Evolutionary conservation across 2,329 filamentous ascomycete species (phyloP), one percentile per base, ranked within the genome.

Genomic region (Diaporthe sp.): DNA sequence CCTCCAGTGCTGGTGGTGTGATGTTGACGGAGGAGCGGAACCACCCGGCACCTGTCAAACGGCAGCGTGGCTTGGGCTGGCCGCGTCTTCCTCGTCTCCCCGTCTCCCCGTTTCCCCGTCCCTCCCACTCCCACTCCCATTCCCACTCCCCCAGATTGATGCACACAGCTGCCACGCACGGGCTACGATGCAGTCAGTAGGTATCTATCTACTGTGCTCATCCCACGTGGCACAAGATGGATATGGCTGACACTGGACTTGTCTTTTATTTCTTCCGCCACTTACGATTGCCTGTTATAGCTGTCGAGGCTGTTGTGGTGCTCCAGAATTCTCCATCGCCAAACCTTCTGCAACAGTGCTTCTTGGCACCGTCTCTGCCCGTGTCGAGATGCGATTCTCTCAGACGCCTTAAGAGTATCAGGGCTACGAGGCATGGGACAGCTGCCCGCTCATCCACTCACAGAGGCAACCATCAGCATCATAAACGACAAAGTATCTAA

Each of bases 21-120:
- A 51, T 59, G 12, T 15, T 42, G n/a, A 63, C 39, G 32, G 56
- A 53, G 56, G 70, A 53, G 70, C 70, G 70, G 70, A 63, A 55
- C 10, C 35, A 37, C 35, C 44, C 56, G 70, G 70, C 56, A 71
- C 32, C 59, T 63, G 56, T 71, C 70, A 71, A 35, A 42, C 44
- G 42, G 47, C 32, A 37, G 5, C 37, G 53, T 63, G 56, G 70
- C 70, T 63, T 63, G 56, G 19, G 47, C 44, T 53, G 56, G 30
- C 56, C 56, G 44, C 56, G 63, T 44, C 69, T 71, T 50, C 22
- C 53, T 53, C 51, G n/a, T 8, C 27, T 27, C 58, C 35, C 58
- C 56, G n/a, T 10, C 19, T 47, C 44, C 42, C 58, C 7, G 47
- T 51, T 27, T 30, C 25, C 25, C 19, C 53, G 53, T 37, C 50